Evolutionary conservation across 2,329 filamentous ascomycete genomes (phyloP), one percentile per base, ranked within the genome.

Genomic region (Magnaporthiopsis incrustans): DNA sequence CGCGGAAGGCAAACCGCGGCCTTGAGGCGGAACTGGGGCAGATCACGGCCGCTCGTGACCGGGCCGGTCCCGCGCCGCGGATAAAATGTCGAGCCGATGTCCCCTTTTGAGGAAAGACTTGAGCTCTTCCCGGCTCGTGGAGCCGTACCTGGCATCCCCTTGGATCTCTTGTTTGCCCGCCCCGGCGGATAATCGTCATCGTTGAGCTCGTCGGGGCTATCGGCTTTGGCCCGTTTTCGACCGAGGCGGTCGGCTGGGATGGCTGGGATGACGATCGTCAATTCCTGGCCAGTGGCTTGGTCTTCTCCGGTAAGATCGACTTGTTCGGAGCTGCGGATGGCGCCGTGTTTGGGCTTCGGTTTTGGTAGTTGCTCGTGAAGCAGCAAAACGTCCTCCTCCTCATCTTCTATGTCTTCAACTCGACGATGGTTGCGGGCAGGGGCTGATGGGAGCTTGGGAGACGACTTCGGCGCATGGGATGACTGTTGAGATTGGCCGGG

Each of bases 221-320:
- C 44, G 18, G 44, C 44, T 53, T 53, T 53, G 44, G n/a, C 14
- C 10, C 44, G 44, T 18, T 53, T 53, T 25, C 44, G 44, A 53
- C 10, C 10, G 8, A 8, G n/a, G 44, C 44, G 44, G 44, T 25
- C 22, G 18, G 22, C 22, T n/a, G 18, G 18, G n/a, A 8, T 22
- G 18, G 22, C 44, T 53, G 18, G 18, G 44, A n/a, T 53, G n/a
- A 2, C 10, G 8, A 53, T 25, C 22, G 7, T 25, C 6, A 14
- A 22, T 53, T 32, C 22, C n/a, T 61, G 38, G 38, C 35, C 26
- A 27, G 15, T 14, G 15, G 14, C 38, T 18, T 27, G 22, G 18
- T 61, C 60, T 14, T 61, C 60, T 35, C 11, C 10, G 4, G 60
- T 61, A 15, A 61, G 35, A 30, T 61, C 60, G 15, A 61, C 60